phyloP scores from a whole-genome alignment of 73 alveolate species.

The Paramecium octaurelia region DNA sequence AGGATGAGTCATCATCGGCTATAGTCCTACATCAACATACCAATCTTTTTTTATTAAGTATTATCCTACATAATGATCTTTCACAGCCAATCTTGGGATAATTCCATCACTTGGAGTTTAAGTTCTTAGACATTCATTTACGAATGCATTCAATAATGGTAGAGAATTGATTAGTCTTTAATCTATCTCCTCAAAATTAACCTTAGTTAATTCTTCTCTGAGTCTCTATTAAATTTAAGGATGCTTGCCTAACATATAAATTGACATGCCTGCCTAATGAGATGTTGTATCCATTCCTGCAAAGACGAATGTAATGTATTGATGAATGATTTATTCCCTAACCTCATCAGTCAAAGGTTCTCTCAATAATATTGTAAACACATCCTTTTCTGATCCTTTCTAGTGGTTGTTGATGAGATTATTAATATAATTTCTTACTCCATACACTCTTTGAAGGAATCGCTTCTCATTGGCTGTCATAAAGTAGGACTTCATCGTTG shows the following conservation, averaged over 20 bases:
- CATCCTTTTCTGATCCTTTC: neutral
- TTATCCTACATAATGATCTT: neutral
- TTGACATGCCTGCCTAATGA: slow-evolving; percentile 34
- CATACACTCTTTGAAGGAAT: neutral
- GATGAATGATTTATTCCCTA: neutral
- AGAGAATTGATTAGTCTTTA: neutral
- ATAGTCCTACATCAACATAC: neutral
- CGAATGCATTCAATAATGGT: neutral
- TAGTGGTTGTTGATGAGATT: neutral
- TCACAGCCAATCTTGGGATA: neutral
- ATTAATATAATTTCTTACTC: neutral
- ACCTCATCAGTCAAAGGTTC: neutral
- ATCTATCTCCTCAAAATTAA: neutral
- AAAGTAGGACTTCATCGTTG: neutral
- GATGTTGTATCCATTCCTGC: slow-evolving; percentile 64
- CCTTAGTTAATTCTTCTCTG: slow-evolving; percentile 15
- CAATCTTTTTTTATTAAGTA: neutral
- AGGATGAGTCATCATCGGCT: slow-evolving; percentile 41
- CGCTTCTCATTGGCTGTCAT: neutral
- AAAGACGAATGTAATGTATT: slow-evolving; percentile 49
- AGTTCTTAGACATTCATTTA: slow-evolving; percentile 28
- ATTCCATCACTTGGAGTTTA: neutral
- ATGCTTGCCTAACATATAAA: slow-evolving; percentile 17
- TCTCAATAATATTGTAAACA: neutral
- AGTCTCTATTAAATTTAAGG: neutral